Evolutionary conservation across 495 filamentous ascomycete genomes (phyloP).

Genomic region (Aspergillus sparsus): DNA sequence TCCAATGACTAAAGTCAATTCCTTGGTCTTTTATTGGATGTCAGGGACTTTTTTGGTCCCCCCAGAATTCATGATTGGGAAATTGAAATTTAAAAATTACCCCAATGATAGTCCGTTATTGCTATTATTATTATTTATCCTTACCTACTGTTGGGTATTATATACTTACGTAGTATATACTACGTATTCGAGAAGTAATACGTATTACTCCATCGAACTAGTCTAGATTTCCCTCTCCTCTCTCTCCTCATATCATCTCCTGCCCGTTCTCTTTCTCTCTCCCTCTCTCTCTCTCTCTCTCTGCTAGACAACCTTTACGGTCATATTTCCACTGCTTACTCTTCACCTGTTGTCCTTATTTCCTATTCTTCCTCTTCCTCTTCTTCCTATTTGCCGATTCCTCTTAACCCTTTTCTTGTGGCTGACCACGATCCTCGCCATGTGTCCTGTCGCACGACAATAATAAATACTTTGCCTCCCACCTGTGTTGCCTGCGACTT

Average conservation of each 20-base stretch:
- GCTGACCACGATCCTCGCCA: background rate
- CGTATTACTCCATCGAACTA: too few relatives aligned
- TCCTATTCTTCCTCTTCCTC: background rate
- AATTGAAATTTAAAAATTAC: background rate
- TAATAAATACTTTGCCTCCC: background rate
- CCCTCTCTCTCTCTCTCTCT: background rate
- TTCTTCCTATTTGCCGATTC: background rate
- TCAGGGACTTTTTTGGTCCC: background rate
- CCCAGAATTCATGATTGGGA: background rate
- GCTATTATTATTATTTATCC: background rate
- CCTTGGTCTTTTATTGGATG: background rate
- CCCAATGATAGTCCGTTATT: background rate
- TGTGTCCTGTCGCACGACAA: background rate
- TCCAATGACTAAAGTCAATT: too few relatives aligned
- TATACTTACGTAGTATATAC: background rate
- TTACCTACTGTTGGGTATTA: background rate
- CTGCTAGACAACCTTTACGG: background rate
- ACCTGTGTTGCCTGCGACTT: background rate
- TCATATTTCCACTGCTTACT: background rate
- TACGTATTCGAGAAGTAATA: too few relatives aligned
- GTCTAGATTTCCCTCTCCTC: too few relatives aligned
- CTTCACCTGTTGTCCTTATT: background rate
- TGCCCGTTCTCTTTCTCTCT: too few relatives aligned
- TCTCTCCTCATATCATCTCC: too few relatives aligned
- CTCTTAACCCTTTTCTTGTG: background rate